These are phyloP conservation scores for Psilocybe tampanensis DNA, from an alignment of 768 basidiomycete species.

Conservation along the genomic window DNA sequence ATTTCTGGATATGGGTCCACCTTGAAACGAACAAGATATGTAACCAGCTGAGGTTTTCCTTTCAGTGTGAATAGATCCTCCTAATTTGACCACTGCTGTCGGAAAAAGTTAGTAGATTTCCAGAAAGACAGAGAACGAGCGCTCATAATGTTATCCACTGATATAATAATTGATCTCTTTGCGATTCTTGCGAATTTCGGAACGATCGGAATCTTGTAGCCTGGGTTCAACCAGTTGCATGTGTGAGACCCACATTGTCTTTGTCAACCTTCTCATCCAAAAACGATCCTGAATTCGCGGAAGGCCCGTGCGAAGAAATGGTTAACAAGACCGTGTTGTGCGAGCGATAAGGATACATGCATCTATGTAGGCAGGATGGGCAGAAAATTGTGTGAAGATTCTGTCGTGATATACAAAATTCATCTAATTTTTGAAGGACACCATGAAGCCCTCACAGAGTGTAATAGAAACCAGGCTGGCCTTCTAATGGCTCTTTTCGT, in stretches of 20 bases:
- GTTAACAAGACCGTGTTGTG: not conserved
- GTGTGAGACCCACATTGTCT: not conserved
- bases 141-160: no score
- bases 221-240: no score
- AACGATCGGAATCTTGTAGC: no score
- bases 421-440: slow-evolving; percentile 4
- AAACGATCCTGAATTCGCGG: not conserved
- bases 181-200: no score
- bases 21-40: no score
- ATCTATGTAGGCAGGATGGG: not conserved
- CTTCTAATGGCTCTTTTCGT: slow-evolving; percentile 35
- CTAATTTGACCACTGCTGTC: no score
- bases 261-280: not conserved
- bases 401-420: slow-evolving; percentile 14
- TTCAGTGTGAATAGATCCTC: no score
- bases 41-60: no score
- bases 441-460: slow-evolving; percentile 36
- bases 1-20: no score
- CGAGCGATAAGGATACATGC: not conserved
- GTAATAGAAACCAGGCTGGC: slow-evolving; percentile 41
- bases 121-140: no score
- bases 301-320: not conserved
- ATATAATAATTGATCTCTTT: no score
- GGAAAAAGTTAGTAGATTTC: no score
- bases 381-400: not conserved